These are phyloP conservation scores for Coemansia pectinata DNA, from an alignment of 192 early-diverging fungal species.

Conservation along the genomic window DNA sequence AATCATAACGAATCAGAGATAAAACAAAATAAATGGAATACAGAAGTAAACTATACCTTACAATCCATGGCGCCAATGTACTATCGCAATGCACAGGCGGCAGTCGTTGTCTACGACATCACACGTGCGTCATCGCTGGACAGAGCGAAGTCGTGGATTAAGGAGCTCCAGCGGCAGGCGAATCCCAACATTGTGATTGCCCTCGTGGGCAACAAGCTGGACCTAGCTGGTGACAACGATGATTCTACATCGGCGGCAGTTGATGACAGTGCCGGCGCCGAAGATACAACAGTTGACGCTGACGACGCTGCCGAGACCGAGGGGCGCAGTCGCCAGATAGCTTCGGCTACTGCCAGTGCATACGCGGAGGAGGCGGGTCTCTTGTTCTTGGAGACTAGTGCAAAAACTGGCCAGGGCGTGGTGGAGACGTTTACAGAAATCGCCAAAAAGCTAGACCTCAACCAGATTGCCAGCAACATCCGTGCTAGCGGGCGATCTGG, in stretches of 20 bases:
- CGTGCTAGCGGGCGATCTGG: constrained; percentile 23
- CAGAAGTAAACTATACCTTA: too few relatives aligned
- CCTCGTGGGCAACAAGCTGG: constrained; percentile 95
- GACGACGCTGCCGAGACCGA: constrained; percentile 45
- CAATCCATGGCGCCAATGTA: constrained; percentile 97
- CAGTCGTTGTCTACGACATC: constrained; percentile 96
- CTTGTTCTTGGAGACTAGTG: constrained; percentile 87
- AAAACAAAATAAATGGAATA: too few relatives aligned
- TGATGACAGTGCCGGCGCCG: not conserved
- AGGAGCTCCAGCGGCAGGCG: constrained; percentile 94
- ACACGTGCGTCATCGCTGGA: constrained; percentile 83
- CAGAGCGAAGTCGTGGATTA: constrained; percentile 93
- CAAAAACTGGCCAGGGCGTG: constrained; percentile 83
- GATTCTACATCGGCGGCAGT: constrained; percentile 10
- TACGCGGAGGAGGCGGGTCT: constrained; percentile 82
- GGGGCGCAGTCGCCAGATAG: constrained; percentile 60
- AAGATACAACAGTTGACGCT: constrained; percentile 23
- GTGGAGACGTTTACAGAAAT: constrained; percentile 92
- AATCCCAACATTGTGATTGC: constrained; percentile 96
- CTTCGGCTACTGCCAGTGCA: constrained; percentile 71
- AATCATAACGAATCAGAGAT: too few relatives aligned
- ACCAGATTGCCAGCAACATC: constrained; percentile 38
- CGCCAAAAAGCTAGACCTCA: constrained; percentile 52
- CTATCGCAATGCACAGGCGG: constrained; percentile 97
- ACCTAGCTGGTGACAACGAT: constrained; percentile 58